Evolutionary conservation across 2,329 filamentous ascomycete species (phyloP), one percentile per base, ranked within the genome.

Genomic region (Tetracladium maxilliforme): DNA sequence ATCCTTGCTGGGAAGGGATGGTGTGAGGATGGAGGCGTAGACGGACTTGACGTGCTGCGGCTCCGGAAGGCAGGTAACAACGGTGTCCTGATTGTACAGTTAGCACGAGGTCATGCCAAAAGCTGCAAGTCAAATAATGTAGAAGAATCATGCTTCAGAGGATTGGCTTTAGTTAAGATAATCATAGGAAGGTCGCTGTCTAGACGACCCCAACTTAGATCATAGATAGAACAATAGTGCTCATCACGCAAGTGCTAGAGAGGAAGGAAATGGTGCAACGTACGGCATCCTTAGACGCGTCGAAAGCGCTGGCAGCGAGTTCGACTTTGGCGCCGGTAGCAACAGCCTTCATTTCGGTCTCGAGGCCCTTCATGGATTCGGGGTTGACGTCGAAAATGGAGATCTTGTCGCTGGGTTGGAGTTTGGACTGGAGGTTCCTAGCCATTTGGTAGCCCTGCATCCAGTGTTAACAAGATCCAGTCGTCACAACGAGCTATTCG

Each of bases 1-100:
- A 30, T 75, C 58, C 25, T 62, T 64, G 20, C 58, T 54, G 6
- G 64, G 56, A 5, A 74, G 57, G 6, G 62, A 56, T 3, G 63
- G 56, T 23, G 68, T 61, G 22, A 92, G 59, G 45, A 95, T 84
- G 27, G 75, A 64, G 23, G 70, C 58, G 49, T 84, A 94, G 19
- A 93, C 83, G 25, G 67, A 66, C 44, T 79, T 77, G 29, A 95
- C 87, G 45, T 95, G 87, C 15, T 75, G 64, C 2, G 87, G 83
- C 40, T 92, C 83, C 1, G 90, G 90, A 2, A 98, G 68, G 30
- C 83, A 84, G 9, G 86, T 92, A 28, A 98, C 72, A 33, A 92
- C 71, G 16, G 72, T 78, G 53, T 86, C 76, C 87, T 94, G 38
- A 27, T 32, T 31, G 24, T 19, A 28, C 14, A 21, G 24, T 16